phyloP scores from a whole-genome alignment of 108 stramenopile species.

The Skeletonema potamos region DNA sequence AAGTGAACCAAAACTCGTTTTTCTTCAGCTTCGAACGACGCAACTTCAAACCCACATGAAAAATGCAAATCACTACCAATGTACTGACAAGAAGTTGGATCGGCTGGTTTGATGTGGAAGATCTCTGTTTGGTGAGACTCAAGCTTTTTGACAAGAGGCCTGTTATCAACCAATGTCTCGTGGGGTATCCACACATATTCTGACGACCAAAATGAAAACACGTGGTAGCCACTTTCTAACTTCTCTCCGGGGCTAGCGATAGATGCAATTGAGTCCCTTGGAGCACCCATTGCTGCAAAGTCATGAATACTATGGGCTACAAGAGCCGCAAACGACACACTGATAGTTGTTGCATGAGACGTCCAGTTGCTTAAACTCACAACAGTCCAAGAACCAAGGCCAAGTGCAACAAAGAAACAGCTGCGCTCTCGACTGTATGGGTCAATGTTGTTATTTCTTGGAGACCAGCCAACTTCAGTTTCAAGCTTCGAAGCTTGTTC shows the following conservation, averaged over 20 bases:
- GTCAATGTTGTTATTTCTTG: constrained; percentile 20
- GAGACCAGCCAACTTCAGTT: constrained; percentile 30
- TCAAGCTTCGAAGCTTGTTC: constrained; percentile 34
- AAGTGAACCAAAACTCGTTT: constrained; percentile 38
- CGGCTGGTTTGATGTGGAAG: constrained; percentile 80
- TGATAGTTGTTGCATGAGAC: constrained; percentile 51
- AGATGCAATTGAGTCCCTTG: background rate
- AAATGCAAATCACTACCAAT: constrained; percentile 91
- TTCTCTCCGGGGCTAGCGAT: constrained; percentile 22
- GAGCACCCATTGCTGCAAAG: constrained; percentile 29
- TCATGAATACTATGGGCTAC: constrained; percentile 42
- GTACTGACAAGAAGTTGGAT: constrained; percentile 75
- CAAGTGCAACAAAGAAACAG: constrained; percentile 75
- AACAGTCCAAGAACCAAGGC: constrained; percentile 87
- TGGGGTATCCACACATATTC: constrained; percentile 76
- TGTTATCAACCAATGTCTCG: constrained; percentile 40
- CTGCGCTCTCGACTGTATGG: constrained; percentile 74
- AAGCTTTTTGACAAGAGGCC: constrained; percentile 64
- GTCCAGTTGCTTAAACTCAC: constrained; percentile 84
- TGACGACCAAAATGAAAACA: constrained; percentile 86
- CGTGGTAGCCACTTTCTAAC: constrained; percentile 66
- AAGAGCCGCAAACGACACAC: constrained; percentile 40
- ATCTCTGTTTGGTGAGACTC: constrained; percentile 80
- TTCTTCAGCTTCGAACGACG: constrained; percentile 46
- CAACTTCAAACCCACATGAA: constrained; percentile 87